Percentiles rank a stretch among this genome's conserved stretches.
These are phyloP conservation scores for Celoporthe dispersa DNA, from an alignment of 2,329 filamentous ascomycete species.

Conservation along the genomic window DNA sequence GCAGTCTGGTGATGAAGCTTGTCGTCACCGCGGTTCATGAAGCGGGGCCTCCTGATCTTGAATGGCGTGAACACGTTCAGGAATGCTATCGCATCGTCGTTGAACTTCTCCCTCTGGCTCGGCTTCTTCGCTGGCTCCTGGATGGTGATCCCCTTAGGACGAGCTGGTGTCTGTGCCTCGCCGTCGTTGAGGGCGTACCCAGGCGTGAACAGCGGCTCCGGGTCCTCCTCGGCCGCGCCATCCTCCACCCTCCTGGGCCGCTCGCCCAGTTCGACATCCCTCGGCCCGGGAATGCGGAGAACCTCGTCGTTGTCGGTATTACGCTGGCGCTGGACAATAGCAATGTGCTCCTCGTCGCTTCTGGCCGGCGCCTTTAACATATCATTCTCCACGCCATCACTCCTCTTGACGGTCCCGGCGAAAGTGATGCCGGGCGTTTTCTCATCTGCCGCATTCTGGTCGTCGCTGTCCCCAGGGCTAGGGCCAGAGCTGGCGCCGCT, in stretches of 20 bases:
- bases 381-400: constrained; percentile 58
- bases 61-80: constrained; percentile 40
- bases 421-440: constrained; percentile 64
- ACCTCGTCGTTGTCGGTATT: constrained; percentile 73
- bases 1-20: constrained; percentile 43
- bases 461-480: constrained; percentile 14
- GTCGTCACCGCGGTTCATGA: constrained; percentile 44
- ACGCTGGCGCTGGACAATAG: constrained; percentile 83
- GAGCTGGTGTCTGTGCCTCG: constrained; percentile 35
- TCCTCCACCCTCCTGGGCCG: constrained; percentile 61
- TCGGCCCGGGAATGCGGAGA: constrained; percentile 86
- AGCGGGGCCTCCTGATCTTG: constrained; percentile 27
- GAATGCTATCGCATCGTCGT: constrained; percentile 49
- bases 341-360: constrained; percentile 79
- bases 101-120: constrained; percentile 47
- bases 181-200: neutral
- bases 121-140: constrained; percentile 61
- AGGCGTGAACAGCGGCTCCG: constrained; percentile 33
- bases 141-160: constrained; percentile 58
- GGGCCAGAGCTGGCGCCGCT: constrained; percentile 28
- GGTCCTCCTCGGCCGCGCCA: constrained; percentile 37
- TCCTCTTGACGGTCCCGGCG: constrained; percentile 66
- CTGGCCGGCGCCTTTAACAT: constrained; percentile 53
- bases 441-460: constrained; percentile 31
- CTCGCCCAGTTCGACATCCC: constrained; percentile 85